Base-by-base conservation (phyloP, 129 eudicot species). In the Mikania micrantha region DNA sequence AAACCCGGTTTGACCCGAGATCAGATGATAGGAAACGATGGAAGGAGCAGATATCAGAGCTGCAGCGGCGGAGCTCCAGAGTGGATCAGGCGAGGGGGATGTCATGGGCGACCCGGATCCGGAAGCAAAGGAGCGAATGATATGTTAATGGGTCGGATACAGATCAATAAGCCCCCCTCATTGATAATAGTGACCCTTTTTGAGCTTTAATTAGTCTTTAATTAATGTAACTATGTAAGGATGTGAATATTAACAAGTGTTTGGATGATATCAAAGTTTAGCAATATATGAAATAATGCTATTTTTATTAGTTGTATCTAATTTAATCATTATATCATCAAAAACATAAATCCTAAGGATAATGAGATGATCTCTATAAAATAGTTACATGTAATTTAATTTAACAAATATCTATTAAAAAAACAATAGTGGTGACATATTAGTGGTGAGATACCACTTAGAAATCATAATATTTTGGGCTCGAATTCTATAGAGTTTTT, bases 81-180 rank as follows among this genome's bases (percentile, higher is more conserved):
- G 21, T 13, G 58, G 74, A 72, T 74, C 57, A 66, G 15, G 50
- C 9, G 0, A 66, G 7, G 12, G 67, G 50, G 57, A 41, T 54
- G 69, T 67, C 88, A 21, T 83, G 88, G 85, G 88, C 80, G 16
- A 69, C 82, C 63, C 63, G 85, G 69, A 64, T 77, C 82, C 78
- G 87, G 16, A 67, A 63, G 45, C 76, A 74, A 73, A 50, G 71
- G 34, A 75, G 57, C 74, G 44, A 27, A 41, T 27, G 60, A 7
- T 1, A 35, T 16, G 67, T 19, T 66, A 21, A 66, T 36, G 73
- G 50, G 50, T 67, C 73, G 67, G 67, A 34, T 63, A 9, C 42
- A 36, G 42, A 21, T 1, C 50, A 49, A 35, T 61, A 15, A 58
- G 9, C 16, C 41, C 3, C 3, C 16, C 57, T 70, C n/a, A n/a